Evolutionary conservation across 1,139 yeast species (phyloP), one percentile per base, ranked within the genome.

Genomic region (Protomyces arabidopsidicola): DNA sequence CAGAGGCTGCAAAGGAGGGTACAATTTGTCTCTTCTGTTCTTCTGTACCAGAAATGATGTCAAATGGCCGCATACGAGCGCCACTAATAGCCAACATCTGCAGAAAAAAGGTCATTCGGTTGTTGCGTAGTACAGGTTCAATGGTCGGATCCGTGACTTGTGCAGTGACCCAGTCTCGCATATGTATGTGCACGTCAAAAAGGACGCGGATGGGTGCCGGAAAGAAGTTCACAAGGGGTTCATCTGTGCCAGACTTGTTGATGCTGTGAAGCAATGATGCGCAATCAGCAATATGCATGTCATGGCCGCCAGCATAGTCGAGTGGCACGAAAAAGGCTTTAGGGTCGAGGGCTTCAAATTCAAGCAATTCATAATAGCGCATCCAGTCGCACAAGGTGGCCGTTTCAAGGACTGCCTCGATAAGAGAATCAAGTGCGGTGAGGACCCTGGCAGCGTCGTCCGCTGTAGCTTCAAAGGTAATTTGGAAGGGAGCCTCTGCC

Each of bases 1-100:
- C 91, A 4, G 91, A 81, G 72, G 91, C 98, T 65, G 93, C 79
- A 72, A 91, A 87, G 1, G 96, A 87, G 1, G 98, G 97, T 31
- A 91, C 84, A 2, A 78, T 71, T 39, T 69, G 70, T 27, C 65
- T 60, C 5, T 74, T 74, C 5, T 80, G 78, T 65, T 79, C 79
- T 72, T 86, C 86, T 22, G 34, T 27, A 24, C 48, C 48, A n/a
- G 48, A 42, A 9, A 42, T 24, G 63, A 86, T 79, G 66, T 83
- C 85, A 45, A 81, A 72, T 20, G 81, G 81, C 55, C 81, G 78
- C 93, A 90, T 90, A 71, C 89, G 84, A 69, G 85, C 75, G 66
- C 88, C 81, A 52, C 85, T 78, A 39, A 88, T 81, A 58, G 87
- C 87, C 42, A 89, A 75, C 77, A 87, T 82, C 63, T 84, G 82